Percentiles rank a stretch among this genome's conserved stretches.
phyloP scores from a whole-genome alignment of 345 rosid genomes.

The Brassica cretica region DNA sequence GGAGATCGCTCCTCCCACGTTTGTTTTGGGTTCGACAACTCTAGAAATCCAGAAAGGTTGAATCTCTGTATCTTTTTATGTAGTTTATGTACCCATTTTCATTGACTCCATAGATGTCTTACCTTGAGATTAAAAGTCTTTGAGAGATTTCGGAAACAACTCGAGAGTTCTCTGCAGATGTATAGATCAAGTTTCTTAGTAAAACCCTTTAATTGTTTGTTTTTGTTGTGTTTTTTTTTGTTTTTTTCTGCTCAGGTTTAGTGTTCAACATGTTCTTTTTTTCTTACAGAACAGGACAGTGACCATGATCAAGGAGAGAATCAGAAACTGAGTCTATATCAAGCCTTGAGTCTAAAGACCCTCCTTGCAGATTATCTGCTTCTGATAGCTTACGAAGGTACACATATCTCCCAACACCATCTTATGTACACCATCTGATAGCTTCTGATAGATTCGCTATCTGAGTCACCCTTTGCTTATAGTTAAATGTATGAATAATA shows the following conservation, averaged over 20 bases:
- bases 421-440: not conserved
- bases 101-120: not conserved
- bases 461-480: constrained; percentile 17
- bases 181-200: no score
- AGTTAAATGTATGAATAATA: constrained; percentile 14
- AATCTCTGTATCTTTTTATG: not conserved
- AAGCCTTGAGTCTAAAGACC: constrained; percentile 66
- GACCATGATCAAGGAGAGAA: constrained; percentile 65
- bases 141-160: not conserved
- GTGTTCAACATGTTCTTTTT: constrained; percentile 15
- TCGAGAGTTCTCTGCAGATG: not conserved
- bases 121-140: not conserved
- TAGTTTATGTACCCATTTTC: no score
- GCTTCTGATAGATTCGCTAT: no score
- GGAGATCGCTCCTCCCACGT: not conserved
- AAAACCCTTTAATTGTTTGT: not conserved
- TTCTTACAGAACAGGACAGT: constrained; percentile 62
- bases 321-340: constrained; percentile 59
- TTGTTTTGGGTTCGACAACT: no score
- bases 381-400: constrained; percentile 92
- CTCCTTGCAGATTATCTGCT: constrained; percentile 71
- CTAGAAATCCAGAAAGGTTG: not conserved
- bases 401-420: constrained; percentile 16
- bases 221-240: not conserved
- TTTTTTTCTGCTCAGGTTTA: constrained; percentile 9